These are phyloP conservation scores for Chaetomium fimeti DNA, from an alignment of 495 filamentous ascomycete genomes.

Conservation along the genomic window DNA sequence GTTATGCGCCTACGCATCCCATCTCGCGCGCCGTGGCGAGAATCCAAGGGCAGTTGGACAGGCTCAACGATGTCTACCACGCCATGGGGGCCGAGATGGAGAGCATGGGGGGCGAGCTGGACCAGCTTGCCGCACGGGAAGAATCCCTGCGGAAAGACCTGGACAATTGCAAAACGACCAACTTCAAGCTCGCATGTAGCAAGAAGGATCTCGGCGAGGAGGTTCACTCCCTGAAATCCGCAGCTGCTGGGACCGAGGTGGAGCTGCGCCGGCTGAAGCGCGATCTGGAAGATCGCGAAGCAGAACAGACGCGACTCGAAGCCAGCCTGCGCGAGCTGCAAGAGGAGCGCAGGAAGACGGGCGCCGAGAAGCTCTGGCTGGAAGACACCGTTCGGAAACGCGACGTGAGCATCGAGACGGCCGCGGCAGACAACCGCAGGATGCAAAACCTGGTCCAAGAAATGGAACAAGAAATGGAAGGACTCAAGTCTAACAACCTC, in stretches of 20 bases:
- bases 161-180: not conserved
- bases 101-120: not conserved
- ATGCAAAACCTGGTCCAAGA: not conserved
- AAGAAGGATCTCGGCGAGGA: constrained; percentile 9
- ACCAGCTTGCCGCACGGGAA: not conserved
- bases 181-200: not conserved
- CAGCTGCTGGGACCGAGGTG: not conserved
- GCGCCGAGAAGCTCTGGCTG: not conserved
- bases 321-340: not conserved
- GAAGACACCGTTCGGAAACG: not conserved
- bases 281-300: not conserved
- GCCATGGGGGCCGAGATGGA: not conserved
- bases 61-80: not conserved
- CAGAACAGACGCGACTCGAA: not conserved
- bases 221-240: not conserved
- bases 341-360: not conserved
- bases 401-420: not conserved
- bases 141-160: not conserved
- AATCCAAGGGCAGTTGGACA: not conserved
- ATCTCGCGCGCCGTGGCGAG: not conserved
- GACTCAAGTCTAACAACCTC: not conserved
- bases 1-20: not conserved
- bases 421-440: not conserved
- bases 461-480: not conserved
- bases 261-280: not conserved